These are phyloP conservation scores for Scheffersomyces segobiensis DNA, from an alignment of 1,139 yeast species.

Conservation along the genomic window DNA sequence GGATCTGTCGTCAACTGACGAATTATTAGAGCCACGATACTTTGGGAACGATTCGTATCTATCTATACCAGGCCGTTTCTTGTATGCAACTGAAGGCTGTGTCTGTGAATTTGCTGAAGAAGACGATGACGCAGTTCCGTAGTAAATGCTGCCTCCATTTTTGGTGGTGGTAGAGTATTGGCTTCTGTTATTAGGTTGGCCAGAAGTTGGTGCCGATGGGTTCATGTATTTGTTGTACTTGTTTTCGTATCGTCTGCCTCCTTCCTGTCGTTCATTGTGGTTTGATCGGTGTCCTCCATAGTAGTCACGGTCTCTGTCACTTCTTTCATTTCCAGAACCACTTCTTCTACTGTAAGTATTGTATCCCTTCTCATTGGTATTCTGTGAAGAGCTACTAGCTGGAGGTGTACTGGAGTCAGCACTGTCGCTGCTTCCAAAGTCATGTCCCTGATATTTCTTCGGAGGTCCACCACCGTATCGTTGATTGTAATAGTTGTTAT, in stretches of 20 bases:
- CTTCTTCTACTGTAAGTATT: background rate
- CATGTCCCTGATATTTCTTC: slow-evolving; percentile 8
- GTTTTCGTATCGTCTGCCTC: slow-evolving; percentile 9
- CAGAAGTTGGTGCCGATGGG: background rate
- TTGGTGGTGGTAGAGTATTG: background rate
- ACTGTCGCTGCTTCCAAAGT: slow-evolving; percentile 2
- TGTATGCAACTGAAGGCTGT: slow-evolving; percentile 1
- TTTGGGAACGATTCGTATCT: slow-evolving; percentile 13
- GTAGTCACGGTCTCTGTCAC: slow-evolving; percentile 14
- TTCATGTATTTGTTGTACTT: slow-evolving; percentile 14
- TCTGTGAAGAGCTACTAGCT: slow-evolving; percentile 1
- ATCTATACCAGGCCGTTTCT: slow-evolving; percentile 9
- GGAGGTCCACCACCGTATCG: slow-evolving; percentile 12
- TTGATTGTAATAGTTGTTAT: slow-evolving; percentile 16
- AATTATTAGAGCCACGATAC: background rate
- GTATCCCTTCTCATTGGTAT: background rate
- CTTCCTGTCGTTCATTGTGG: background rate
- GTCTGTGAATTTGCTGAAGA: slow-evolving; percentile 1
- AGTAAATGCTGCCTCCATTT: slow-evolving; percentile 7
- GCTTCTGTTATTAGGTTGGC: background rate
- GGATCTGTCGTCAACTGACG: background rate
- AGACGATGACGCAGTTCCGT: slow-evolving; percentile 6
- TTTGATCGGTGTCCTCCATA: slow-evolving; percentile 14
- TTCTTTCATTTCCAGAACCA: background rate
- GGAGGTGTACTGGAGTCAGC: background rate